These are phyloP conservation scores for Xanthoconium stramineum DNA, from an alignment of 768 basidiomycete species.

Conservation along the genomic window DNA sequence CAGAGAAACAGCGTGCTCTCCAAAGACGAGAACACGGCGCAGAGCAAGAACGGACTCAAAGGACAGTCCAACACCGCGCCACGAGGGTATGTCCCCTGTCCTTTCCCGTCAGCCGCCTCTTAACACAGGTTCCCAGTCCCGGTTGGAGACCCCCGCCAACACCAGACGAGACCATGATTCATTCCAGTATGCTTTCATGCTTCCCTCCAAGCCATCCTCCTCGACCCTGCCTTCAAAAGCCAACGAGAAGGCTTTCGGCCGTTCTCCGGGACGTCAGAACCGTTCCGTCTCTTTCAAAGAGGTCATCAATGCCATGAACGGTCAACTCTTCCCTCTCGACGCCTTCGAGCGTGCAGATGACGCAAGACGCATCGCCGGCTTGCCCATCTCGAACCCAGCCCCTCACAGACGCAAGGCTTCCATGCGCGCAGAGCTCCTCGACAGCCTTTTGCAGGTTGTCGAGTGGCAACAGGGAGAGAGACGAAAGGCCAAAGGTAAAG, in stretches of 20 bases:
- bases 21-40: conserved; percentile 31
- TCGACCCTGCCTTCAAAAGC: conserved; percentile 19
- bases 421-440: conserved; percentile 37
- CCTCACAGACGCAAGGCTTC: conserved; percentile 20
- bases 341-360: conserved; percentile 31
- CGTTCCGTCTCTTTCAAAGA: conserved; percentile 52
- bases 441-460: conserved; percentile 41
- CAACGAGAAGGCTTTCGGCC: conserved; percentile 2
- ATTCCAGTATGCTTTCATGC: conserved; percentile 35
- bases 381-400: conserved; percentile 16
- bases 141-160: conserved; percentile 2
- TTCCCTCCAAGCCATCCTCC: conserved; percentile 19
- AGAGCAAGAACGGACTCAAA: conserved; percentile 30
- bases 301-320: conserved; percentile 56
- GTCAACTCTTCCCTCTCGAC: conserved; percentile 51
- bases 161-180: conserved; percentile 22
- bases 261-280: conserved; percentile 18
- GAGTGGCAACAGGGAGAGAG: conserved; percentile 42
- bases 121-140: conserved; percentile 15
- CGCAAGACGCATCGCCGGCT: conserved; percentile 27
- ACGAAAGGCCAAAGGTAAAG: conserved; percentile 38
- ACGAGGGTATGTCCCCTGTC: conserved; percentile 19
- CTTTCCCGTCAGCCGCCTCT: not conserved
- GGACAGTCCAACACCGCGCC: conserved; percentile 4
- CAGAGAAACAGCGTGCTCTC: conserved; percentile 35